Base-by-base conservation (phyloP, 1,284 basidiomycete species). In the Cutaneotrichosporon sp. region DNA sequence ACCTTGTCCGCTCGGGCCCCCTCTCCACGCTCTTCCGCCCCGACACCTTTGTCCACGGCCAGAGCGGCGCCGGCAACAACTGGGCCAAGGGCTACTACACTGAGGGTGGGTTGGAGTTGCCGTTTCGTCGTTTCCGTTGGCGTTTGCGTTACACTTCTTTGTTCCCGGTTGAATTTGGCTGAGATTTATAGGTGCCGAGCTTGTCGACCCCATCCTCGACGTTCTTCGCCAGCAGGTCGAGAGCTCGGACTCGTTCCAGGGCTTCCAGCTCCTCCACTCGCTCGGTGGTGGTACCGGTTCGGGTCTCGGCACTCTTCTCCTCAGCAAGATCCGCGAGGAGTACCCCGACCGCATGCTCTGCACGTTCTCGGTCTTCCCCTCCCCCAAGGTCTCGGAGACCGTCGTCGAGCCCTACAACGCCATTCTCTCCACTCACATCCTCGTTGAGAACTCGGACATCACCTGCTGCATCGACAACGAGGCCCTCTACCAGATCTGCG, bases 401-500 rank as follows among this genome's bases (percentile, higher is more conserved):
- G 85, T 86, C 68, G 85, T 86, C 64, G 85, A 86, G 81, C 85
- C 86, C 40, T 87, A 86, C 84, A 86, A 87, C 80, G 85, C 85
- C 50, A 85, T 84, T 40, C 82, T 86, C 34, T 86, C 85, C 18
- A 82, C 86, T 51, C 85, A 86, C 77, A 85, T 86, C 78, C 82
- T 87, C 60, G 85, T 87, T 58, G 85, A 86, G 79, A 86, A 86
- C 83, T 84, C 84, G 40, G 85, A 86, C 79, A 83, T 84, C 79
- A 86, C 85, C 36, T 86, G 86, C 82, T 86, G 85, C 79, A 85
- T 86, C 75, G 96, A 98, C 82, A 98, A 98, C 82, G 95, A 98
- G 82, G 96, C 96, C 40, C 88, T 98, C 64, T 97, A 97, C 83
- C 94, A 98, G 79, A 98, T 98, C 77, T 97, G 93, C 84, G 93